Percentiles rank a stretch among this genome's conserved stretches.
Evolutionary conservation across 1,284 basidiomycete species (phyloP).

Genomic region (Ganoderma multipileum): DNA sequence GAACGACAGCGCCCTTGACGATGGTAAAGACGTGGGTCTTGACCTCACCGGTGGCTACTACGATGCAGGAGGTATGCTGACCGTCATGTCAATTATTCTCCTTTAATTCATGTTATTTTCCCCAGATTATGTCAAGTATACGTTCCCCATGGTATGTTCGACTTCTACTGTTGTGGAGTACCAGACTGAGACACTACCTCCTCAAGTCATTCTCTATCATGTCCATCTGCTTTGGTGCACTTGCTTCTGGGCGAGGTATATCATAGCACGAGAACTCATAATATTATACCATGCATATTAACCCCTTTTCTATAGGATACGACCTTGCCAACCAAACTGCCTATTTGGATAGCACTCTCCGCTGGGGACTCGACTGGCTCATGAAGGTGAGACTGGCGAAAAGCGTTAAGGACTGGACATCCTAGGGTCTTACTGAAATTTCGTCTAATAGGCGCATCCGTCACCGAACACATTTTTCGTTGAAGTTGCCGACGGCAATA

Average conservation of each 20-base stretch:
- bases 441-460: slow-evolving; percentile 74
- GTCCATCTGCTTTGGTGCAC: slow-evolving; percentile 88
- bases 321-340: slow-evolving; percentile 84
- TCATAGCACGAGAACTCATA: not conserved
- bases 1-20: slow-evolving; percentile 79
- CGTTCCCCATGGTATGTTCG: slow-evolving; percentile 72
- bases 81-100: not conserved
- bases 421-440: not conserved
- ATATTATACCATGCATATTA: slow-evolving; percentile 5
- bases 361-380: slow-evolving; percentile 93
- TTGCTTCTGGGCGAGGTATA: slow-evolving; percentile 79
- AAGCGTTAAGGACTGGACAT: not conserved
- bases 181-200: not conserved
- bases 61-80: slow-evolving; percentile 80
- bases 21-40: slow-evolving; percentile 77
- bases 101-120: not conserved
- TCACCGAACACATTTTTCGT: slow-evolving; percentile 78
- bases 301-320: slow-evolving; percentile 60
- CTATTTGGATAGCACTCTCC: slow-evolving; percentile 86
- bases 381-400: slow-evolving; percentile 65
- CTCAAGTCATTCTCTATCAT: slow-evolving; percentile 77
- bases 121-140: slow-evolving; percentile 92
- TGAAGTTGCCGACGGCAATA: slow-evolving; percentile 67
- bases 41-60: slow-evolving; percentile 91
- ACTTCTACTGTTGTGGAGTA: not conserved